Percentiles rank a stretch among this genome's conserved stretches.
Conservation (phyloP, 345 rosid genomes). For the Salix udensis region DNA sequence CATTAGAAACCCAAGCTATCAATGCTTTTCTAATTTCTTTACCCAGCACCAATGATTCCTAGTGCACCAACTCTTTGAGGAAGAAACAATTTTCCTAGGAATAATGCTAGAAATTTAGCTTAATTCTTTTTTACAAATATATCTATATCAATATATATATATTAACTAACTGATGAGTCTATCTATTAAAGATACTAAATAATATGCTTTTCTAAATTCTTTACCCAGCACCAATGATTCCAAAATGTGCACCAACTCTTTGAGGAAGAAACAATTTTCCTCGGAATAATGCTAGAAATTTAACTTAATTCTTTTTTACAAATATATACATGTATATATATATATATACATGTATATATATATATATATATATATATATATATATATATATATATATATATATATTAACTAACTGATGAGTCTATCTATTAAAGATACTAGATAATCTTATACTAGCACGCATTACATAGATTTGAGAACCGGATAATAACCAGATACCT, state of each 20-base stretch:
- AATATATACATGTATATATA: too few species aligned
- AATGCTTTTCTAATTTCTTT: neutral
- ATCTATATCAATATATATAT: too few species aligned
- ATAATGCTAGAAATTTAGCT: neutral
- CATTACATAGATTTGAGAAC: neutral
- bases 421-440: too few species aligned
- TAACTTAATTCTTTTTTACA: neutral
- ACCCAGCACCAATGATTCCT: neutral
- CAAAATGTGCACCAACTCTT: neutral
- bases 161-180: too few species aligned
- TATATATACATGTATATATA: too few species aligned
- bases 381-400: too few species aligned
- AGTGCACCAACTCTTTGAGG: neutral
- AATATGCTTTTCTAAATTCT: neutral
- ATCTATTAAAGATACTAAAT: too few species aligned
- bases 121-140: neutral
- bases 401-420: too few species aligned
- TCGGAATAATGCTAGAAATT: too few species aligned
- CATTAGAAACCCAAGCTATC: neutral
- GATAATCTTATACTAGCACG: neutral
- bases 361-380: too few species aligned
- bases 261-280: too few species aligned
- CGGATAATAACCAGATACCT: constrained; percentile 45
- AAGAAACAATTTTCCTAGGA: too few species aligned
- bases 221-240: neutral